These are phyloP conservation scores for Candida verbasci DNA, from an alignment of 805 yeast species.

Conservation along the genomic window DNA sequence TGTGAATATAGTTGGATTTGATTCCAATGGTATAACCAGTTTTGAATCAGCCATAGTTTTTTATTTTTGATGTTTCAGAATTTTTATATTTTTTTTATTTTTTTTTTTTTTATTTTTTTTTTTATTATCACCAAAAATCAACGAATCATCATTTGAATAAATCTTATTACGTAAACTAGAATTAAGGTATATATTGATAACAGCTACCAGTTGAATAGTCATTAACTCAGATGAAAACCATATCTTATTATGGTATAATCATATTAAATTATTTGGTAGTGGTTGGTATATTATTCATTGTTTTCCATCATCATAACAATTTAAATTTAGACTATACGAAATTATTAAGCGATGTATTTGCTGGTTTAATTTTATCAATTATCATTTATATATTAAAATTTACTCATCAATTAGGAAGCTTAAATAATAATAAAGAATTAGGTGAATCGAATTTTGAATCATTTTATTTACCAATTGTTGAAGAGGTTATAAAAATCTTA, in stretches of 20 bases:
- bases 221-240: slow-evolving; percentile 5
- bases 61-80: not conserved
- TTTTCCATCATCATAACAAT: not conserved
- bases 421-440: not conserved
- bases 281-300: not conserved
- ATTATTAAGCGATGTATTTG: slow-evolving; percentile 1
- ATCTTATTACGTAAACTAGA: slow-evolving; percentile 2
- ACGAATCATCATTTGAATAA: not conserved
- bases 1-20: slow-evolving; percentile 82
- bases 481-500: slow-evolving; percentile 9
- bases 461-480: slow-evolving; percentile 15
- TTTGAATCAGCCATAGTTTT: slow-evolving; percentile 11
- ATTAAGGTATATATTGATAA: too few species aligned
- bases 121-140: too few species aligned
- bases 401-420: slow-evolving; percentile 6
- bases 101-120: too few species aligned
- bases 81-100: too few species aligned
- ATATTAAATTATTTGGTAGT: not conserved
- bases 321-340: not conserved
- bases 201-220: not conserved
- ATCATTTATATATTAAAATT: slow-evolving; percentile 4
- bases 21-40: slow-evolving; percentile 78
- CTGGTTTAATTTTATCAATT: slow-evolving; percentile 5
- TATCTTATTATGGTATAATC: slow-evolving; percentile 3
- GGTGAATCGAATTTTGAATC: slow-evolving; percentile 5